Percentiles rank a stretch among this genome's conserved stretches.
These are phyloP conservation scores for Austropuccinia psidii DNA, from an alignment of 1,284 basidiomycete species.

Conservation along the genomic window DNA sequence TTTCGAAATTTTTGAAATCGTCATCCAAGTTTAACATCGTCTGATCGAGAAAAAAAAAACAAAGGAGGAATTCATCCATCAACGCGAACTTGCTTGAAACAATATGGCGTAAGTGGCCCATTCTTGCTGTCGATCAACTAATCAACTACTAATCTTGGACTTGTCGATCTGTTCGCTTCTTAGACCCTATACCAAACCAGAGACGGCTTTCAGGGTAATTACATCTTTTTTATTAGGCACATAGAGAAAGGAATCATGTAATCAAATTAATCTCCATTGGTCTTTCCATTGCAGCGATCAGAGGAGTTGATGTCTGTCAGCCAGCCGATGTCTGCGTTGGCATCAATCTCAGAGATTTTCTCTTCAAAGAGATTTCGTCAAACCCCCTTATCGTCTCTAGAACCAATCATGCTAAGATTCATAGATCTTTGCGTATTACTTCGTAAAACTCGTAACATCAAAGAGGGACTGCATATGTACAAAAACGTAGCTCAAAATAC, in stretches of 20 bases:
- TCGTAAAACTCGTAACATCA: slow-evolving; percentile 84
- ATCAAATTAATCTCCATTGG: slow-evolving; percentile 7
- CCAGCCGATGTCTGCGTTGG: slow-evolving; percentile 76
- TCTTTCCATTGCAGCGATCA: slow-evolving; percentile 54
- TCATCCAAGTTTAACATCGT: too few species aligned
- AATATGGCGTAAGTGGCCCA: too few species aligned
- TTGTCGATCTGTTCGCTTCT: too few species aligned
- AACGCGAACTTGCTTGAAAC: too few species aligned
- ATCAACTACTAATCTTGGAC: too few species aligned
- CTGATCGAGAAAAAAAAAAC: too few species aligned
- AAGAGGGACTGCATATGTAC: slow-evolving; percentile 78
- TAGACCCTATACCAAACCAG: slow-evolving; percentile 72
- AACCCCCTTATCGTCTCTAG: slow-evolving; percentile 77
- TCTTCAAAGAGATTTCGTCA: slow-evolving; percentile 87
- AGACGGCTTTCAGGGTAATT: slow-evolving; percentile 67
- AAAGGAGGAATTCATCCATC: too few species aligned
- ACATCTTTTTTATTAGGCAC: not conserved
- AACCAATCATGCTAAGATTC: slow-evolving; percentile 86
- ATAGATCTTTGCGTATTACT: slow-evolving; percentile 93
- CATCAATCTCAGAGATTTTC: slow-evolving; percentile 85
- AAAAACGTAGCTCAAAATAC: slow-evolving; percentile 85
- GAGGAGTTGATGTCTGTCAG: slow-evolving; percentile 85
- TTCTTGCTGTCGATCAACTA: too few species aligned
- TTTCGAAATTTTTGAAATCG: too few species aligned
- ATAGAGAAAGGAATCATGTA: not conserved